phyloP scores from a whole-genome alignment of 1,139 yeast species.

The Ashbya aceris region DNA sequence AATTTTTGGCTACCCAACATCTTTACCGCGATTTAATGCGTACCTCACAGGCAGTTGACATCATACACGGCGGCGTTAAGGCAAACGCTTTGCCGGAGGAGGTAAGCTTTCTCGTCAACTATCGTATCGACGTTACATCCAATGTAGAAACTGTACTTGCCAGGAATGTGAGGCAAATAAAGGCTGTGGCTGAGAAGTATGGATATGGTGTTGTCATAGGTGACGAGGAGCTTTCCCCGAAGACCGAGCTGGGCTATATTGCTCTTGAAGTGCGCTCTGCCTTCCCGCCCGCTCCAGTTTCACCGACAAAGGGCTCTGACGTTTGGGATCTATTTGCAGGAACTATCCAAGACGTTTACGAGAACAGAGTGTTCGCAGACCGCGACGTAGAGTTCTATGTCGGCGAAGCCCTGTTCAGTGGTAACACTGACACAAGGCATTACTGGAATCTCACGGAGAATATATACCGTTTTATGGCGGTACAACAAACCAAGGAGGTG shows the following conservation, averaged over 20 bases:
- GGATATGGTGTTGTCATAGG: slow-evolving; percentile 40
- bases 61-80: slow-evolving; percentile 52
- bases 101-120: slow-evolving; percentile 45
- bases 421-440: slow-evolving; percentile 55
- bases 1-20: slow-evolving; percentile 25
- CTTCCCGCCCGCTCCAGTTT: slow-evolving; percentile 38
- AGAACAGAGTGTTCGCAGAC: slow-evolving; percentile 32
- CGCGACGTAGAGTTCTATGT: slow-evolving; percentile 29
- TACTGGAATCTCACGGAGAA: slow-evolving; percentile 50
- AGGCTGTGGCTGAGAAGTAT: slow-evolving; percentile 36
- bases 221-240: slow-evolving; percentile 23
- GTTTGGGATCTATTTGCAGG: slow-evolving; percentile 48
- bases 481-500: slow-evolving; percentile 15
- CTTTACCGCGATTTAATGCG: slow-evolving; percentile 38
- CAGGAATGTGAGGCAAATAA: slow-evolving; percentile 34
- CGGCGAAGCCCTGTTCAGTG: slow-evolving; percentile 47
- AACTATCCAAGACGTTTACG: slow-evolving; percentile 47
- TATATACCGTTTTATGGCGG: slow-evolving; percentile 43
- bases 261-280: slow-evolving; percentile 27
- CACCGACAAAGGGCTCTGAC: slow-evolving; percentile 38
- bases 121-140: slow-evolving; percentile 45
- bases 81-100: slow-evolving; percentile 68
- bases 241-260: slow-evolving; percentile 36
- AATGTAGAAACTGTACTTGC: slow-evolving; percentile 36
- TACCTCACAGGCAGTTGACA: slow-evolving; percentile 55